Percentiles rank a stretch among this genome's conserved stretches.
Evolutionary conservation across 208 protist species (phyloP).

Genomic region (Tritrichomonas musculus): DNA sequence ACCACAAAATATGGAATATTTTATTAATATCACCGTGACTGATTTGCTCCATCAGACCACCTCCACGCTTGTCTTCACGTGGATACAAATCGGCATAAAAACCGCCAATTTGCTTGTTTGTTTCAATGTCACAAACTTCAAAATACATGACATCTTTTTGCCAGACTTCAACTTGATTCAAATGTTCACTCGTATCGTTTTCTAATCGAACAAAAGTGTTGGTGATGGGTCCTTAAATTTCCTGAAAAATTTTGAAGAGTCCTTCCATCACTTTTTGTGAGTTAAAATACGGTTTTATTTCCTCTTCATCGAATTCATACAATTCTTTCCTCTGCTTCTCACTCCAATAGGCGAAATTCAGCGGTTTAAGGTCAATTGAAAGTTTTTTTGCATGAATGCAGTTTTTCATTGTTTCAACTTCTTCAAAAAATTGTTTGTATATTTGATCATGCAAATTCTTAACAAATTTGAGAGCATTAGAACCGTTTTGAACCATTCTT

Average conservation of each 20-base stretch:
- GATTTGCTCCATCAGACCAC: neutral
- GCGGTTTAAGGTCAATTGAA: neutral
- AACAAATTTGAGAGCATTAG: constrained; percentile 14
- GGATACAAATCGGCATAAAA: constrained; percentile 14
- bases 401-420: neutral
- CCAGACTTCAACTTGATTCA: neutral
- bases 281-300: constrained; percentile 23
- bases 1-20: neutral
- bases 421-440: too few species aligned
- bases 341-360: neutral
- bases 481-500: neutral
- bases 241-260: neutral
- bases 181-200: neutral
- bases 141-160: neutral
- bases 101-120: neutral
- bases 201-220: neutral
- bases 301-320: constrained; percentile 32
- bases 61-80: neutral
- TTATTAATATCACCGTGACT: neutral
- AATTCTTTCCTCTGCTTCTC: neutral
- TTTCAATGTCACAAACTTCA: neutral
- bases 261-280: neutral
- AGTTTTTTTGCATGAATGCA: neutral
- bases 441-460: neutral
- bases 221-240: neutral